Evolutionary conservation across 768 basidiomycete species (phyloP).

Genomic region (Ramaria rubella): DNA sequence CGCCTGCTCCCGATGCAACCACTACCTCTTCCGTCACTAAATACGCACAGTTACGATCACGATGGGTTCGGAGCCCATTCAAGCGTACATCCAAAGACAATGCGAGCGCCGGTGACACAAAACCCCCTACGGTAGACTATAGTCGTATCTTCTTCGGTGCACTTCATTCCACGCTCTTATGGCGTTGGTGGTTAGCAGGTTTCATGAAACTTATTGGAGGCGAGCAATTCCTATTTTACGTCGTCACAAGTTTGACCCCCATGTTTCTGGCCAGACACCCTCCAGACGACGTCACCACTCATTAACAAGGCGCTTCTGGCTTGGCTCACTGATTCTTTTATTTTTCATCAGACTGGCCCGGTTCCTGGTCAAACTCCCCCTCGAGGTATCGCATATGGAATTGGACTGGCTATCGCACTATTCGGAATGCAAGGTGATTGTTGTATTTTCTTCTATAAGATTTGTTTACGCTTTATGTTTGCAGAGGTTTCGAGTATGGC

Average conservation of each 20-base stretch:
- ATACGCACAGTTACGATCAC: neutral
- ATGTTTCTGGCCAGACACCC: slow-evolving; percentile 29
- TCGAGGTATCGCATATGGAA: slow-evolving; percentile 50
- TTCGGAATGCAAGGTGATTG: slow-evolving; percentile 53
- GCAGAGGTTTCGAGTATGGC: slow-evolving; percentile 31
- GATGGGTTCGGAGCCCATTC: neutral
- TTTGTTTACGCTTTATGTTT: slow-evolving; percentile 9
- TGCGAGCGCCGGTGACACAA: neutral
- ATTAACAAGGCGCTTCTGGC: slow-evolving; percentile 53
- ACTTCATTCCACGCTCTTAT: slow-evolving; percentile 40
- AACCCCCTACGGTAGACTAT: slow-evolving; percentile 22
- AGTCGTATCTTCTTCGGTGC: slow-evolving; percentile 47
- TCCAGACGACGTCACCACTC: slow-evolving; percentile 49
- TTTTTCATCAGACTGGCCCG: slow-evolving; percentile 32
- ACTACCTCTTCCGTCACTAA: neutral
- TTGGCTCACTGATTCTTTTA: slow-evolving; percentile 48
- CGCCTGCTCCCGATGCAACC: neutral
- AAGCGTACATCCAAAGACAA: slow-evolving; percentile 6
- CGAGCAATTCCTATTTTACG: slow-evolving; percentile 10
- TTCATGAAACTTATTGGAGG: slow-evolving; percentile 39
- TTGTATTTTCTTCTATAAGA: slow-evolving; percentile 3
- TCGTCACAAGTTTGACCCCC: slow-evolving; percentile 8
- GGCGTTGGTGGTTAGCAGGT: slow-evolving; percentile 42
- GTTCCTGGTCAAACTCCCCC: slow-evolving; percentile 32
- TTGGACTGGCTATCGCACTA: slow-evolving; percentile 51